phyloP scores from a whole-genome alignment of 2,329 filamentous ascomycete species.

The Neurospora sp. region DNA sequence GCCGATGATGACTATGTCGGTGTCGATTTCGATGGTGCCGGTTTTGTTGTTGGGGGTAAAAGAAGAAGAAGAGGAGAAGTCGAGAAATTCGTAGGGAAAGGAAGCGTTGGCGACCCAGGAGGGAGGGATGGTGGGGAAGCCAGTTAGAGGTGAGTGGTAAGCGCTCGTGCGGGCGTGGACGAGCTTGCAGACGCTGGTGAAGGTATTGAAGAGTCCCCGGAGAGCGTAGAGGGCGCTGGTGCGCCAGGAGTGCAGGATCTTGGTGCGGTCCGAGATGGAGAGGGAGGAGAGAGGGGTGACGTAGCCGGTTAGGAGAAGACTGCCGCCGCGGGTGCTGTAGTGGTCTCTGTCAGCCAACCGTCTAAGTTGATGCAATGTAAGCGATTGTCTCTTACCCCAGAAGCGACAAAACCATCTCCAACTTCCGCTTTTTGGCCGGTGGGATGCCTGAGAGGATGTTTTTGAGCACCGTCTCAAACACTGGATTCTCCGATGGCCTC shows the following conservation, averaged over 20 bases:
- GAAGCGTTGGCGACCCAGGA: conserved; percentile 12
- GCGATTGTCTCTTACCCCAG: conserved; percentile 10
- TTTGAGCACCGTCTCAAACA: conserved; percentile 15
- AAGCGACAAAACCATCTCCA: conserved; percentile 10
- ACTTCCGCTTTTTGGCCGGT: conserved; percentile 5
- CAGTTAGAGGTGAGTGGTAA: conserved; percentile 30
- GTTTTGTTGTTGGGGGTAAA: not conserved
- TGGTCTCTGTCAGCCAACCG: too few species aligned
- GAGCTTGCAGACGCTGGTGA: conserved; percentile 33
- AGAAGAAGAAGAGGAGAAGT: conserved; percentile 19
- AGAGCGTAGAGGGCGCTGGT: conserved; percentile 32
- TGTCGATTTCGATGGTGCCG: not conserved
- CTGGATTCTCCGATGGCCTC: conserved; percentile 11
- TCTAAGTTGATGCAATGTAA: too few species aligned
- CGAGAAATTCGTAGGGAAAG: conserved; percentile 8
- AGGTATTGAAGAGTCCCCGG: conserved; percentile 31
- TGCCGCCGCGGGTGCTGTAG: conserved; percentile 5
- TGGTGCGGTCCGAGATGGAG: conserved; percentile 5
- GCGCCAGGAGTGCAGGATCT: conserved; percentile 36
- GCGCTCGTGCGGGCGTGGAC: conserved; percentile 36
- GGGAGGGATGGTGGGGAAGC: conserved; percentile 20
- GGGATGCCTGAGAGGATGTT: conserved; percentile 13
- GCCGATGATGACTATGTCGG: not conserved
- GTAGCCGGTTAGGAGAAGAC: conserved; percentile 6
- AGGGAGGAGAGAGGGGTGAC: conserved; percentile 7